Evolutionary conservation across 352 stramenopile genomes (phyloP).

Genomic region (Phytophthora pinifolia): DNA sequence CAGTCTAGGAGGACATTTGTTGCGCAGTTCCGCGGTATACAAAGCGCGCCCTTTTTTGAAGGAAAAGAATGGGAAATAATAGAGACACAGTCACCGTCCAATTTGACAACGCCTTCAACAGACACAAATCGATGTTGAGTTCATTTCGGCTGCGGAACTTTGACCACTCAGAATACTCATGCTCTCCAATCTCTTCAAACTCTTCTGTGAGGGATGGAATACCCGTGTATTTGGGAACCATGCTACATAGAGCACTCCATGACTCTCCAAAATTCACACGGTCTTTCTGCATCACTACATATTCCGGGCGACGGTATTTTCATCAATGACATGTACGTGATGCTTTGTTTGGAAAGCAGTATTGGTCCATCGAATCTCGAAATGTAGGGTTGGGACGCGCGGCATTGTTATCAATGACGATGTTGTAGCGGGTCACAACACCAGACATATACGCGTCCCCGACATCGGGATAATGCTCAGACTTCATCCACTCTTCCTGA

Average conservation of each 20-base stretch:
- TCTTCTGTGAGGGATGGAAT: constrained; percentile 5
- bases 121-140: no score
- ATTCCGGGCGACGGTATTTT: neutral
- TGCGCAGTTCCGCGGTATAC: no score
- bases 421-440: constrained; percentile 1
- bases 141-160: no score
- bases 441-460: neutral
- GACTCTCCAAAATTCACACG: constrained; percentile 4
- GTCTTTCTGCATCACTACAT: neutral
- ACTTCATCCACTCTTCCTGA: neutral
- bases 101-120: no score
- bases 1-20: no score
- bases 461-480: neutral
- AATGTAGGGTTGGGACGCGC: neutral
- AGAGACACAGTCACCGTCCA: no score
- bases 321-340: neutral
- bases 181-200: no score
- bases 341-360: constrained; percentile 5
- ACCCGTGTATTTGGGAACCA: constrained; percentile 2
- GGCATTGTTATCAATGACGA: neutral
- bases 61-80: no score
- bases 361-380: constrained; percentile 4
- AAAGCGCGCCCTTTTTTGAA: no score
- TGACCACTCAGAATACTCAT: no score
- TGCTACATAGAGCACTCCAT: constrained; percentile 2